phyloP scores from a whole-genome alignment of 2,329 filamentous ascomycete genomes.

The Albifimbria verrucaria region DNA sequence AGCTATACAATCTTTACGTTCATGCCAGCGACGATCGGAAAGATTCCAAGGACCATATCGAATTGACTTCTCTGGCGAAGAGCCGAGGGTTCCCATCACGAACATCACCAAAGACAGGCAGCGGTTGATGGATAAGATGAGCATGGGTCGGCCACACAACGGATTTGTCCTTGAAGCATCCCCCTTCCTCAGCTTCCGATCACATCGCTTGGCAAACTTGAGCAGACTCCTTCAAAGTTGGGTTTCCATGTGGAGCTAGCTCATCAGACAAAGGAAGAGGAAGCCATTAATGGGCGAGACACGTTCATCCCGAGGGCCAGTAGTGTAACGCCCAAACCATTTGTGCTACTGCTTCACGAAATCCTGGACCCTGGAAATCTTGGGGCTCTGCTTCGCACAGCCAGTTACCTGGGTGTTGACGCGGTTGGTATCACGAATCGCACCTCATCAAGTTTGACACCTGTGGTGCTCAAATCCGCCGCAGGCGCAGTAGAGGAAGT shows the following conservation, averaged over 20 bases:
- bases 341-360: slow-evolving; percentile 71
- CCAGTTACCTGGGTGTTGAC: slow-evolving; percentile 85
- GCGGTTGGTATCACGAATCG: slow-evolving; percentile 74
- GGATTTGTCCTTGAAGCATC: slow-evolving; percentile 86
- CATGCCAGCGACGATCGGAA: slow-evolving; percentile 57
- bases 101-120: slow-evolving; percentile 60
- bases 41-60: slow-evolving; percentile 41
- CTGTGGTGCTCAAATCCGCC: slow-evolving; percentile 81
- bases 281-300: slow-evolving; percentile 65
- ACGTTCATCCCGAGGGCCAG: slow-evolving; percentile 39
- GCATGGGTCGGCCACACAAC: slow-evolving; percentile 80
- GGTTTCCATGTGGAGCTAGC: slow-evolving; percentile 60
- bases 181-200: slow-evolving; percentile 73
- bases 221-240: slow-evolving; percentile 37
- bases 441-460: slow-evolving; percentile 70
- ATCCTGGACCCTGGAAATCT: slow-evolving; percentile 87
- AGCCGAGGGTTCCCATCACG: slow-evolving; percentile 51
- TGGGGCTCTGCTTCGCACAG: slow-evolving; percentile 83
- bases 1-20: slow-evolving; percentile 82
- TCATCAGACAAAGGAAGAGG: slow-evolving; percentile 72
- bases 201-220: slow-evolving; percentile 49
- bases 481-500: slow-evolving; percentile 83
- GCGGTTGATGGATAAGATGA: slow-evolving; percentile 78
- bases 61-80: slow-evolving; percentile 44
- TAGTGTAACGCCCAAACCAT: slow-evolving; percentile 49